Percentiles rank a stretch among this genome's conserved stretches.
These are phyloP conservation scores for Debaryomycetaceae sp. DNA, from an alignment of 1,139 yeast genomes.

Conservation along the genomic window DNA sequence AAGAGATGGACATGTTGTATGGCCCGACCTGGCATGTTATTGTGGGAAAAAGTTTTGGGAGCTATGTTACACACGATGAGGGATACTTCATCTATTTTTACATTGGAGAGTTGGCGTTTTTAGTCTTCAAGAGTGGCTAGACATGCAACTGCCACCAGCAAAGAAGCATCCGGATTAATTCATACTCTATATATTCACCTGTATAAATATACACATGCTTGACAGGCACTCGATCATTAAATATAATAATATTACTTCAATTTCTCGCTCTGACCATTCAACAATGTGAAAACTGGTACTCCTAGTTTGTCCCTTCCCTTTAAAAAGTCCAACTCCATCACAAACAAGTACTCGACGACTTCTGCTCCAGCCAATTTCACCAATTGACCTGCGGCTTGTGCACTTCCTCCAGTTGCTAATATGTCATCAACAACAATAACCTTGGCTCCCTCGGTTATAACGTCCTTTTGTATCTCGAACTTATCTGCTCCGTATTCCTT, in stretches of 20 bases:
- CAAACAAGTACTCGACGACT: constrained; percentile 76
- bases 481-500: constrained; percentile 93
- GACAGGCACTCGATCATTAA: neutral
- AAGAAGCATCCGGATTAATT: neutral
- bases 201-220: neutral
- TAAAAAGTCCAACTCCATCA: constrained; percentile 91
- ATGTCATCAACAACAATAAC: constrained; percentile 92
- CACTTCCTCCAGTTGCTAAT: constrained; percentile 98
- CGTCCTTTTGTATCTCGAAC: constrained; percentile 83
- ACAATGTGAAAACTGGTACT: constrained; percentile 82
- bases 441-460: constrained; percentile 75
- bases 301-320: constrained; percentile 87
- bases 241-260: constrained; percentile 7
- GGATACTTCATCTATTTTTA: constrained; percentile 85
- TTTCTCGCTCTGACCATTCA: constrained; percentile 74
- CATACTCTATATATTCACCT: neutral
- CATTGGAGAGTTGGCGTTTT: constrained; percentile 74
- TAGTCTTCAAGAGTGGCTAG: constrained; percentile 73
- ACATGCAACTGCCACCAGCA: neutral
- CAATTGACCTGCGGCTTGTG: constrained; percentile 88
- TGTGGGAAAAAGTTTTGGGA: constrained; percentile 91
- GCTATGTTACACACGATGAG: constrained; percentile 87
- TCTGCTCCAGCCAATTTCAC: constrained; percentile 64
- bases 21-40: constrained; percentile 95
- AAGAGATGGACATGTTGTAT: constrained; percentile 55